Conservation (phyloP, 805 yeast species). For the Wickerhamia fluorescens region DNA sequence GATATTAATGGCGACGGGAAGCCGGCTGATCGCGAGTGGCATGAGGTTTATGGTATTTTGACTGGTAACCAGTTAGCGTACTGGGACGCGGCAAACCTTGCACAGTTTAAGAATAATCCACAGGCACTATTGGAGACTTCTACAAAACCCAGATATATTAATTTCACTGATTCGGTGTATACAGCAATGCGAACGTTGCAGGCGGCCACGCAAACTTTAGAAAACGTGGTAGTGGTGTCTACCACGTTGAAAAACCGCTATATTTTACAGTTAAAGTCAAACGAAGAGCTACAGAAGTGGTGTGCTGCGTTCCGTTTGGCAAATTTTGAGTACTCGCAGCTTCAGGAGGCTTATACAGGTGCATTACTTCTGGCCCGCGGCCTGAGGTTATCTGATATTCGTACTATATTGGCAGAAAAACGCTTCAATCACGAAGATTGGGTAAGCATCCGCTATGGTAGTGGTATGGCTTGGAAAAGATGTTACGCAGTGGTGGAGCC, state of each 20-base stretch:
- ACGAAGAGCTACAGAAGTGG: slow-evolving; percentile 67
- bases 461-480: slow-evolving; percentile 97
- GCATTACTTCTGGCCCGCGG: slow-evolving; percentile 92
- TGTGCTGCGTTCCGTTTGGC: slow-evolving; percentile 75
- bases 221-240: slow-evolving; percentile 78
- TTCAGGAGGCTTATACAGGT: slow-evolving; percentile 96
- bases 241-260: slow-evolving; percentile 89
- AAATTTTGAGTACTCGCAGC: slow-evolving; percentile 68
- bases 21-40: slow-evolving; percentile 80
- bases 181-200: slow-evolving; percentile 65
- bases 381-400: slow-evolving; percentile 75
- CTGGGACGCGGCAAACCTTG: slow-evolving; percentile 76
- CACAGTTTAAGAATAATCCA: slow-evolving; percentile 46
- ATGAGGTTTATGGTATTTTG: slow-evolving; percentile 85
- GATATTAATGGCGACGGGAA: slow-evolving; percentile 80
- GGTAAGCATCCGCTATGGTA: slow-evolving; percentile 91
- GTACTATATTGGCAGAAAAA: slow-evolving; percentile 76
- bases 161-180: slow-evolving; percentile 84
- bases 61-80: slow-evolving; percentile 88
- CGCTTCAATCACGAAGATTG: slow-evolving; percentile 87
- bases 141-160: slow-evolving; percentile 78
- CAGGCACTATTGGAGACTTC: slow-evolving; percentile 50
- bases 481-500: slow-evolving; percentile 89
- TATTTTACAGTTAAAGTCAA: slow-evolving; percentile 68
- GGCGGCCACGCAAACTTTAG: slow-evolving; percentile 53